Evolutionary conservation across 768 basidiomycete genomes (phyloP).

Genomic region (Kwoniella europaea): DNA sequence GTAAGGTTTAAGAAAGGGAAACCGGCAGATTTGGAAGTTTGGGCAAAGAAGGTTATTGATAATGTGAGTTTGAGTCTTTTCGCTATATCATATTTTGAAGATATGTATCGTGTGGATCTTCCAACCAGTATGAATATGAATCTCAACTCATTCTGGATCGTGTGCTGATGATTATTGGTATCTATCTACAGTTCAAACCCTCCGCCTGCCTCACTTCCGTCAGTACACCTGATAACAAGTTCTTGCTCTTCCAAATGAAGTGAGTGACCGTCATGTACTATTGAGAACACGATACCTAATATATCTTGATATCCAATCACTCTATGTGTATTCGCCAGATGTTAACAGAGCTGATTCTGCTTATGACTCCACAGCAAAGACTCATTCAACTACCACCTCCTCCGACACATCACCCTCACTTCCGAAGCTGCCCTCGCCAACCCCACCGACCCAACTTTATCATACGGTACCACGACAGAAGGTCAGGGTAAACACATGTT

Average conservation of each 20-base stretch:
- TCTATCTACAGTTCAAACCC: slow-evolving; percentile 71
- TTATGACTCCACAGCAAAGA: slow-evolving; percentile 68
- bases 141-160: not conserved
- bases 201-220: slow-evolving; percentile 70
- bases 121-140: not conserved
- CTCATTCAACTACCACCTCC: slow-evolving; percentile 62
- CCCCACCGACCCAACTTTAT: slow-evolving; percentile 59
- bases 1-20: slow-evolving; percentile 89
- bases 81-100: not conserved
- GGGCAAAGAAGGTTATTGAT: slow-evolving; percentile 73
- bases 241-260: slow-evolving; percentile 74
- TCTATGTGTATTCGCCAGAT: too few relatives aligned
- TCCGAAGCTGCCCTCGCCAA: slow-evolving; percentile 55
- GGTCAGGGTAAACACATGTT: slow-evolving; percentile 71
- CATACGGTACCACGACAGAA: slow-evolving; percentile 79
- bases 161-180: not conserved
- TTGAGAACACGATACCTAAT: too few relatives aligned
- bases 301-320: too few relatives aligned
- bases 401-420: slow-evolving; percentile 54
- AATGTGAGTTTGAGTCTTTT: slow-evolving; percentile 63
- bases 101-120: too few relatives aligned
- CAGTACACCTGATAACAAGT: slow-evolving; percentile 59
- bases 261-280: slow-evolving; percentile 24
- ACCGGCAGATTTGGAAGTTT: slow-evolving; percentile 65
- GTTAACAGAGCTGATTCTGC: not conserved